phyloP scores from a whole-genome alignment of 1,139 yeast species.

The Yamadazyma aaseri region DNA sequence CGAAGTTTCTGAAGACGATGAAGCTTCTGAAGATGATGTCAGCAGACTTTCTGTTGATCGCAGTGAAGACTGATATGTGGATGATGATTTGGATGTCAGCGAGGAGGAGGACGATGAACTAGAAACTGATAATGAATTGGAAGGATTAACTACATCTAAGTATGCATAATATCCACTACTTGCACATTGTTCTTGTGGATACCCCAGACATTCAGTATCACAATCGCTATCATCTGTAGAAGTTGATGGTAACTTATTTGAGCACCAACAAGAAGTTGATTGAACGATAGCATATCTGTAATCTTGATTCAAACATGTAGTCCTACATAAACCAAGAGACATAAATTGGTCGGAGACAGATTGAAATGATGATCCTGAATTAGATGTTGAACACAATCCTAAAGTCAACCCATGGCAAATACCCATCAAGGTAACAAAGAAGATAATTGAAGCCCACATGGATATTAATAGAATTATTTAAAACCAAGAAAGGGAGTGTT shows the following conservation, averaged over 20 bases:
- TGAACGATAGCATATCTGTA: conserved; percentile 57
- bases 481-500: too few relatives aligned
- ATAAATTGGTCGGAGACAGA: conserved; percentile 25
- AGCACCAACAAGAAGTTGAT: conserved; percentile 57
- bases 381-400: conserved; percentile 46
- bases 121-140: conserved; percentile 7
- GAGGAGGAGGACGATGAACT: conserved; percentile 6
- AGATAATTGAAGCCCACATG: background rate
- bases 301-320: conserved; percentile 42
- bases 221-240: conserved; percentile 39
- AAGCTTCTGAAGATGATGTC: conserved; percentile 8
- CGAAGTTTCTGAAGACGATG: conserved; percentile 14
- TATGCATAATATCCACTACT: conserved; percentile 34
- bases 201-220: conserved; percentile 52
- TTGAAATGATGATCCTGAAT: conserved; percentile 31
- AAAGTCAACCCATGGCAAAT: conserved; percentile 14
- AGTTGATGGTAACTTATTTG: conserved; percentile 48
- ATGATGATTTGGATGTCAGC: conserved; percentile 3
- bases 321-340: conserved; percentile 57
- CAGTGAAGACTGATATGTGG: conserved; percentile 5
- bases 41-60: conserved; percentile 6
- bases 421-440: background rate
- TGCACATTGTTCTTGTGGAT: conserved; percentile 33
- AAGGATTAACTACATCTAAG: conserved; percentile 26
- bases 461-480: background rate